A percentile compares a stretch with the other conserved stretches of the same genome.
These are phyloP conservation scores for Penstemon newberryi DNA, from an alignment of 257 asterid genomes.

Conservation along the genomic window DNA sequence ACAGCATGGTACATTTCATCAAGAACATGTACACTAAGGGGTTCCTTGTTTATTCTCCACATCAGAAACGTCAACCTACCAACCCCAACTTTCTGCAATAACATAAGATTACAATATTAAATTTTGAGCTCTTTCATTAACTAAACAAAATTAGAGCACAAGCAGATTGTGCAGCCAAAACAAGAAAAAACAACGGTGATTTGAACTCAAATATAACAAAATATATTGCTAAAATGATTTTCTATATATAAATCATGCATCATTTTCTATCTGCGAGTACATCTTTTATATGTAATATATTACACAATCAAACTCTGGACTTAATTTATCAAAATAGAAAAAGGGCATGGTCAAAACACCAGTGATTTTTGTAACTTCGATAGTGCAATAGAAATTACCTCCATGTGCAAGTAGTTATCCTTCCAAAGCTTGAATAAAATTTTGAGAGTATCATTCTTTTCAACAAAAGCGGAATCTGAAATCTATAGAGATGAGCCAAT, in stretches of 20 bases:
- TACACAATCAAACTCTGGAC: background rate
- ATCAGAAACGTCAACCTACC: slow-evolving; percentile 37
- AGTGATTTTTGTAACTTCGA: slow-evolving; percentile 10
- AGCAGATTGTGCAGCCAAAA: background rate
- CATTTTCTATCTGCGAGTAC: background rate
- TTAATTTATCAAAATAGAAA: background rate
- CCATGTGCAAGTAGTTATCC: slow-evolving; percentile 74
- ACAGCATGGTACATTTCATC: slow-evolving; percentile 92
- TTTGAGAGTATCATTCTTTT: slow-evolving; percentile 70
- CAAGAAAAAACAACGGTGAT: background rate
- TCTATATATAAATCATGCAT: slow-evolving; percentile 7
- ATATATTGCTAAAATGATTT: background rate
- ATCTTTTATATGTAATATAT: slow-evolving; percentile 5
- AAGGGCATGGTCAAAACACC: background rate
- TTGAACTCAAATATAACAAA: background rate
- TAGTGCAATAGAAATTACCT: slow-evolving; percentile 45
- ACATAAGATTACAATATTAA: background rate
- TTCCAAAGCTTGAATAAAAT: slow-evolving; percentile 80
- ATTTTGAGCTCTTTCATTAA: slow-evolving; percentile 6
- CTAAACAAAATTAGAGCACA: background rate
- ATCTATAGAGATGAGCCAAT: slow-evolving; percentile 44
- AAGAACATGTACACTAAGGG: slow-evolving; percentile 48
- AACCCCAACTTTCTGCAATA: slow-evolving; percentile 59
- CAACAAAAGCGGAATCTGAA: slow-evolving; percentile 69
- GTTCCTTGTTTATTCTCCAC: slow-evolving; percentile 58